Evolutionary conservation across 2,329 filamentous ascomycete species (phyloP).

Genomic region (Colletotrichum filicis): DNA sequence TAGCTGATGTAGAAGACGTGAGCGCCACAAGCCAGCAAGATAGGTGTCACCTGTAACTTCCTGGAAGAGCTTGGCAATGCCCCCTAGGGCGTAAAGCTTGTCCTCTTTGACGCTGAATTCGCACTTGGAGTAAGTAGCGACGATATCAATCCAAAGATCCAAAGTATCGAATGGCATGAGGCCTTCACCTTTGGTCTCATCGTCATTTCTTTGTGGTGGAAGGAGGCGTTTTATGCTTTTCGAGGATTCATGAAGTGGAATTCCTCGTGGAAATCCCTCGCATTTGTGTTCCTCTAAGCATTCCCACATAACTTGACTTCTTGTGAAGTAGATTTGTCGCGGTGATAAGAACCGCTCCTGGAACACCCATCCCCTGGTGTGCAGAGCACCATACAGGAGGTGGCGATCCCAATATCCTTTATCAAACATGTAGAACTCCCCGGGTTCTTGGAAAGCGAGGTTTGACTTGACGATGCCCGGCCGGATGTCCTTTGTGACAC

Average conservation of each 20-base stretch:
- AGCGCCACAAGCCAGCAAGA: slow-evolving; percentile 18
- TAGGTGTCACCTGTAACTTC: slow-evolving; percentile 7
- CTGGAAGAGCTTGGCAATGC: background rate
- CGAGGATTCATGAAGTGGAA: background rate
- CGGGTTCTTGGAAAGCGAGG: background rate
- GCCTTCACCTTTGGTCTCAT: background rate
- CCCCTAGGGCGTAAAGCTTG: slow-evolving; percentile 1
- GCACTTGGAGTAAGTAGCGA: background rate
- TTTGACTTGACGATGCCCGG: background rate
- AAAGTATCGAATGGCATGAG: background rate
- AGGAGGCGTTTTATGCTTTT: background rate
- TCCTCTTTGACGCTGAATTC: background rate
- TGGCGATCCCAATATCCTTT: background rate
- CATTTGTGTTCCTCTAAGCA: slow-evolving; percentile 37
- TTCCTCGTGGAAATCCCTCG: slow-evolving; percentile 20
- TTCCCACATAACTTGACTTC: slow-evolving; percentile 36
- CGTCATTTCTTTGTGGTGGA: accelerated
- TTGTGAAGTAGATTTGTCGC: slow-evolving; percentile 36
- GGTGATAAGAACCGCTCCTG: slow-evolving; percentile 38
- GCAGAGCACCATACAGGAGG: background rate
- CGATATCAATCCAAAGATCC: background rate
- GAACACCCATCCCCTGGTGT: slow-evolving; percentile 37
- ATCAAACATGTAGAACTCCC: background rate
- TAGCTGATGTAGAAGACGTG: background rate
- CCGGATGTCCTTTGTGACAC: background rate